These are phyloP conservation scores for Dentipellis fragilis DNA, from an alignment of 768 basidiomycete species.

Conservation along the genomic window DNA sequence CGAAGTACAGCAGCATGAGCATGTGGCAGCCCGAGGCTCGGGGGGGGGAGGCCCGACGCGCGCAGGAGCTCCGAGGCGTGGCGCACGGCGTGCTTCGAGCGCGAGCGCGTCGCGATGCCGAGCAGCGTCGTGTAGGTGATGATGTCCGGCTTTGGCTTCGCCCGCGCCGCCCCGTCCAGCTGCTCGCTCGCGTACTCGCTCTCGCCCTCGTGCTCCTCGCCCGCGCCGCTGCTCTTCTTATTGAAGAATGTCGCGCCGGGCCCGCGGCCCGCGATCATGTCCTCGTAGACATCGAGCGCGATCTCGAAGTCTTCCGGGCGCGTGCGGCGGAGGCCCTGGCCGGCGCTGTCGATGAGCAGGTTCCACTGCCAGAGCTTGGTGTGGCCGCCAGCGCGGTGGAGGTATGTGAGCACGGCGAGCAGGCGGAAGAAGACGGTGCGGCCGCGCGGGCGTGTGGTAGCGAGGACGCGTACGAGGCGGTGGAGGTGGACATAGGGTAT, in stretches of 20 bases:
- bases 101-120: slow-evolving; percentile 48
- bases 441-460: slow-evolving; percentile 42
- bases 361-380: slow-evolving; percentile 70
- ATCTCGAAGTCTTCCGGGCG: slow-evolving; percentile 45
- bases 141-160: slow-evolving; percentile 39
- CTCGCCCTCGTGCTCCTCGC: not conserved
- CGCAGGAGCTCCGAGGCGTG: slow-evolving; percentile 31
- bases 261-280: slow-evolving; percentile 39
- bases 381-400: slow-evolving; percentile 44
- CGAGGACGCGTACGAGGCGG: slow-evolving; percentile 50
- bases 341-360: slow-evolving; percentile 56
- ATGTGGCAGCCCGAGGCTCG: slow-evolving; percentile 58
- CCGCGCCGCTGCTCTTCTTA: not conserved
- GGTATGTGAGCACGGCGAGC: slow-evolving; percentile 51
- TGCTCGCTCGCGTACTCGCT: too few relatives aligned
- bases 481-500: slow-evolving; percentile 41
- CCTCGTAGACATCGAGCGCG: slow-evolving; percentile 49
- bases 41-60: slow-evolving; percentile 31
- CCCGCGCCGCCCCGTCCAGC: slow-evolving; percentile 1
- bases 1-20: slow-evolving; percentile 46
- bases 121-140: slow-evolving; percentile 63
- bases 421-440: slow-evolving; percentile 53
- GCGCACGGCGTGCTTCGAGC: slow-evolving; percentile 15
- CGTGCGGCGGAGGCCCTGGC: slow-evolving; percentile 52
- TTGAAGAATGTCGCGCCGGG: slow-evolving; percentile 27